Evolutionary conservation across 2,329 filamentous ascomycete species (phyloP), one percentile per base, ranked within the genome.

Genomic region (Cryphonectria carpinicola): DNA sequence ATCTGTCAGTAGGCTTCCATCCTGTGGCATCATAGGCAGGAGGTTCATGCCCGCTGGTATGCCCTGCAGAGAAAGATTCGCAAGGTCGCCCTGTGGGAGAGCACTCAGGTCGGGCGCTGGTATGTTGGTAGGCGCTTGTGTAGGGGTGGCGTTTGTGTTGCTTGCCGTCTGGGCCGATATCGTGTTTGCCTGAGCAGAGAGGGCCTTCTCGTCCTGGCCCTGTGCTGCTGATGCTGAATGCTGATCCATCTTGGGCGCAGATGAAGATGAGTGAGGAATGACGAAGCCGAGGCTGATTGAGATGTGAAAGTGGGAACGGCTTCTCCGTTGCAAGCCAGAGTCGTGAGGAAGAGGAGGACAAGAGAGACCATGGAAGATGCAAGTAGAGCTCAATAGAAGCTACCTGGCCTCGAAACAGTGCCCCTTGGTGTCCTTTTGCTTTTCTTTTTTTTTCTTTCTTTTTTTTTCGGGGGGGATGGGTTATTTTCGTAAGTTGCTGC

Each of bases 171-270:
- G 56, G 66, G 4, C 35, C 52, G 63, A 37, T 13, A 69, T 62
- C 8, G 56, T 41, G 28, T 70, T 73, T 76, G 68, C 76, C 70
- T 69, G 72, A 74, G 68, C 66, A 75, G 56, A 73, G 68, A 41
- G 5, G n/a, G 69, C 73, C 66, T 75, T 78, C 77, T 71, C 75
- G 73, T 75, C 77, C 74, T 74, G 77, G 61, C 72, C 74, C 62
- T 58, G 70, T 65, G 54, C 67, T 68, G 68, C 61, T 66, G 69
- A 61, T 67, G 65, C 68, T 52, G 62, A 62, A 14, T 67, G 56
- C 11, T 49, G 46, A 22, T 68, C 71, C 71, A 72, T 72, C 28
- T 7, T 71, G 71, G 35, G 56, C 17, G 54, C 49, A 25, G 63
- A 39, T 49, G 58, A 71, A 19, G n/a, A 19, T 54, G 61, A 52